These are phyloP conservation scores for Anisodus acutangulus DNA, from an alignment of 257 asterid genomes.

Conservation along the genomic window DNA sequence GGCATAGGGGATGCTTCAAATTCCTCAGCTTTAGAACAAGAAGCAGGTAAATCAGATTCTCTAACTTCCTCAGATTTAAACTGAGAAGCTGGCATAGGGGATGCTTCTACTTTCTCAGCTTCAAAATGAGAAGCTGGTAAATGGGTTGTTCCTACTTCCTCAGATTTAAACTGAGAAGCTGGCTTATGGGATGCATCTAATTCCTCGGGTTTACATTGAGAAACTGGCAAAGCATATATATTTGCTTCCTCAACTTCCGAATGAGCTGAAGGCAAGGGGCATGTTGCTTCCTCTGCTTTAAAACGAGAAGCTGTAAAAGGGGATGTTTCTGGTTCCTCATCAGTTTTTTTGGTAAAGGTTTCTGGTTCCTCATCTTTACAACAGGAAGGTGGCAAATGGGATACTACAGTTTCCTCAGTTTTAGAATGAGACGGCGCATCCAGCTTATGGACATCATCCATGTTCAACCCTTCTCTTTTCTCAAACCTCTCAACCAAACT, in stretches of 20 bases:
- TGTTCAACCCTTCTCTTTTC: slow-evolving; percentile 54
- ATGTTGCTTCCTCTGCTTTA: slow-evolving; percentile 25
- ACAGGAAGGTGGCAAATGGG: slow-evolving; percentile 22
- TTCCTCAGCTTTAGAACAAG: slow-evolving; percentile 22
- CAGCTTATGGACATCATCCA: slow-evolving; percentile 51
- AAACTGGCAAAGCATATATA: slow-evolving; percentile 2
- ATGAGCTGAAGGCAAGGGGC: slow-evolving; percentile 24
- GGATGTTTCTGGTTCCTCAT: slow-evolving; percentile 25
- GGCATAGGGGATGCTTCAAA: slow-evolving; percentile 18
- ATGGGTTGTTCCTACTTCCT: slow-evolving; percentile 2
- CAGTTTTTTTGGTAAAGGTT: background rate
- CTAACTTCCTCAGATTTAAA: slow-evolving; percentile 11
- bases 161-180: slow-evolving; percentile 20
- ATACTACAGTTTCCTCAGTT: slow-evolving; percentile 44
- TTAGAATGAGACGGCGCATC: slow-evolving; percentile 42
- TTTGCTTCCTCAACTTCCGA: slow-evolving; percentile 7
- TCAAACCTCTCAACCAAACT: slow-evolving; percentile 95
- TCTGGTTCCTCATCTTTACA: slow-evolving; percentile 23
- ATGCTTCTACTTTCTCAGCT: slow-evolving; percentile 3
- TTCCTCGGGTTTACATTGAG: slow-evolving; percentile 24
- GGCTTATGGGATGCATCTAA: slow-evolving; percentile 17
- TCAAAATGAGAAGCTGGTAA: slow-evolving; percentile 19
- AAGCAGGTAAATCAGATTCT: background rate
- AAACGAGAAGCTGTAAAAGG: slow-evolving; percentile 8
- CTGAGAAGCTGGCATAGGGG: slow-evolving; percentile 9